phyloP scores from a whole-genome alignment of 1,139 yeast genomes.

The Lodderomyces oxycetoniae region DNA sequence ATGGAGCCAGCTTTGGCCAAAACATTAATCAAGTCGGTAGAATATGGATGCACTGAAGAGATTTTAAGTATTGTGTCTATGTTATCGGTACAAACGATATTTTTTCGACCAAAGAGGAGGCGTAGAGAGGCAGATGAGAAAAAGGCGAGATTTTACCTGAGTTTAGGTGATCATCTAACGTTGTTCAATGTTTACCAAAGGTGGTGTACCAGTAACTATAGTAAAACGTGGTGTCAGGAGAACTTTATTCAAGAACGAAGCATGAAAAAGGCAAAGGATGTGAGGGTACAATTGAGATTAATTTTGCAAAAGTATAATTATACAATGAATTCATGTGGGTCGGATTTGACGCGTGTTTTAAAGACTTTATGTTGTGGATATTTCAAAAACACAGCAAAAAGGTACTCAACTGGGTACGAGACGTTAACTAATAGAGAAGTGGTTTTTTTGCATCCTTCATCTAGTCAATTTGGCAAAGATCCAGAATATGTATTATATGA shows the following conservation, averaged over 20 bases:
- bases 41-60: slow-evolving; percentile 76
- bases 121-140: slow-evolving; percentile 70
- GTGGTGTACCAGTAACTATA: slow-evolving; percentile 59
- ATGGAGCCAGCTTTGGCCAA: slow-evolving; percentile 92
- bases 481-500: slow-evolving; percentile 84
- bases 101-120: slow-evolving; percentile 79
- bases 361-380: slow-evolving; percentile 81
- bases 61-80: slow-evolving; percentile 82
- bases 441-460: slow-evolving; percentile 86
- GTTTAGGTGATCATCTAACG: slow-evolving; percentile 85
- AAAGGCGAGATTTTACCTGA: slow-evolving; percentile 70
- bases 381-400: slow-evolving; percentile 78
- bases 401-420: slow-evolving; percentile 70
- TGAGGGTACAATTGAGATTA: slow-evolving; percentile 61
- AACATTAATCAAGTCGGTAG: slow-evolving; percentile 70
- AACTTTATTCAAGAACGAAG: slow-evolving; percentile 81
- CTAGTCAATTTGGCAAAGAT: slow-evolving; percentile 67
- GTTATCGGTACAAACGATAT: slow-evolving; percentile 84
- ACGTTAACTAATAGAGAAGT: slow-evolving; percentile 75
- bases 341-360: slow-evolving; percentile 59
- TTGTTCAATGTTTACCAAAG: slow-evolving; percentile 72
- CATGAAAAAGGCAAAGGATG: slow-evolving; percentile 72
- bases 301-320: slow-evolving; percentile 57
- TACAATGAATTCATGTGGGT: slow-evolving; percentile 55
- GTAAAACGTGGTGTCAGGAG: slow-evolving; percentile 74